Conservation (phyloP, 1,284 basidiomycete species). For the Pascua sp. region DNA sequence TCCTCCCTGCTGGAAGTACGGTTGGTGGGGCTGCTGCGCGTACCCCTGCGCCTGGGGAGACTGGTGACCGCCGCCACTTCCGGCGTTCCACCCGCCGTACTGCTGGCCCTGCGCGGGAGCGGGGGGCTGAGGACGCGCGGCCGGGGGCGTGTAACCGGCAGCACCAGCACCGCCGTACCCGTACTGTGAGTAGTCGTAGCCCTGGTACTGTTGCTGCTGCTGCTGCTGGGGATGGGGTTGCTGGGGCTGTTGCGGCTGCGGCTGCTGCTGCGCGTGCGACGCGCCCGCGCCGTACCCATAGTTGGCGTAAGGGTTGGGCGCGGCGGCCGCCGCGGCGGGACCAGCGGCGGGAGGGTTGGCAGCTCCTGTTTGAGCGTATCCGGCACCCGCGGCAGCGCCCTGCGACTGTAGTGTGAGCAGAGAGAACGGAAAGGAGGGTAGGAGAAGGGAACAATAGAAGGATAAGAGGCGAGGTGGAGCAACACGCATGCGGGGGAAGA, state of each 20-base stretch:
- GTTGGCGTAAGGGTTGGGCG: constrained; percentile 42
- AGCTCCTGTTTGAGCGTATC: not conserved
- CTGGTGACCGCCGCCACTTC: no score
- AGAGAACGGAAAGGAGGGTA: not conserved
- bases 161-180: no score
- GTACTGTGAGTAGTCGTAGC: constrained; percentile 2
- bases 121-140: not conserved
- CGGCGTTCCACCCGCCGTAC: not conserved
- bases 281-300: constrained; percentile 48
- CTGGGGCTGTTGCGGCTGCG: constrained; percentile 4
- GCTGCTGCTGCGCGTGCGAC: constrained; percentile 20
- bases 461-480: not conserved
- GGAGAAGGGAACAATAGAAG: not conserved
- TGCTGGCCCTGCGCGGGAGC: not conserved
- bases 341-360: constrained; percentile 3
- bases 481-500: not conserved
- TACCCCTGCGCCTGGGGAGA: constrained; percentile 5
- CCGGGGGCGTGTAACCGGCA: not conserved
- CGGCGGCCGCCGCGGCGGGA: constrained; percentile 11
- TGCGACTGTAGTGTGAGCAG: constrained; percentile 3
- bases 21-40: constrained; percentile 21
- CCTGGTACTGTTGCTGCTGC: constrained; percentile 8
- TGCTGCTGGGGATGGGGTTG: constrained; percentile 1
- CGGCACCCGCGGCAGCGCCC: constrained; percentile 5
- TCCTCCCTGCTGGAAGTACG: constrained; percentile 15